Evolutionary conservation across 306 rosid species (phyloP), one percentile per base, ranked within the genome.

Genomic region (Begonia loranthoides): DNA sequence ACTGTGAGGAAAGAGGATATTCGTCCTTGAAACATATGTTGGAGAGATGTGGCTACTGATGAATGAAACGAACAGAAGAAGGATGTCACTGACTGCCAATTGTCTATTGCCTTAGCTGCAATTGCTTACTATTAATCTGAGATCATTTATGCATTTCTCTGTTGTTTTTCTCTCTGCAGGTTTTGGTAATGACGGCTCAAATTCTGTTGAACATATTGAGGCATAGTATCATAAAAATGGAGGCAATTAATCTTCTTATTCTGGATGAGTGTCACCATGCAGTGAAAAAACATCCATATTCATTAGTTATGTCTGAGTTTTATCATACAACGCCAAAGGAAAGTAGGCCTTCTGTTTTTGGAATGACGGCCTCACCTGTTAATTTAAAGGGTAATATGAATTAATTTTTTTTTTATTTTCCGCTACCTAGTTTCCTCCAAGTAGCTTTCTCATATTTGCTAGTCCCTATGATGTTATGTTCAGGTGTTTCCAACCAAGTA

Each of bases 361-460:
- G 99, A 73, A 90, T 90, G 99, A 90, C 99, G 52, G 99, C 99
- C 62, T 90, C 95, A 62, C 99, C 99, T 48, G 99, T 90, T 60
- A 90, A 90, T 60, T 76, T 90, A 55, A 90, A 90, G 71, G 99
- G 99, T 90, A 66, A 24, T 67, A 62, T 13, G 50, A 17, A 19
- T 1, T n/a, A 24, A 15, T 17, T 28, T 34, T 14, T 36, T 11
- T 58, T 22, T 41, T 33, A 33, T 28, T 58, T 58, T 58, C 36
- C 36, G 17, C 55, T 54, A 9, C 13, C 45, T 58, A 16, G 13
- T 43, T 11, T 43, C 10, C 13, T n/a, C 47, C 13, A 9, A n/a
- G 14, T 5, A 2, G 45, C 22, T 17, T 49, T 50, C 39, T 17
- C 50, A 28, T 13, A 10, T 13, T 47, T 39, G 34, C 53, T 61